phyloP scores from a whole-genome alignment of 495 filamentous ascomycete genomes.

The Tuber aestivum region DNA sequence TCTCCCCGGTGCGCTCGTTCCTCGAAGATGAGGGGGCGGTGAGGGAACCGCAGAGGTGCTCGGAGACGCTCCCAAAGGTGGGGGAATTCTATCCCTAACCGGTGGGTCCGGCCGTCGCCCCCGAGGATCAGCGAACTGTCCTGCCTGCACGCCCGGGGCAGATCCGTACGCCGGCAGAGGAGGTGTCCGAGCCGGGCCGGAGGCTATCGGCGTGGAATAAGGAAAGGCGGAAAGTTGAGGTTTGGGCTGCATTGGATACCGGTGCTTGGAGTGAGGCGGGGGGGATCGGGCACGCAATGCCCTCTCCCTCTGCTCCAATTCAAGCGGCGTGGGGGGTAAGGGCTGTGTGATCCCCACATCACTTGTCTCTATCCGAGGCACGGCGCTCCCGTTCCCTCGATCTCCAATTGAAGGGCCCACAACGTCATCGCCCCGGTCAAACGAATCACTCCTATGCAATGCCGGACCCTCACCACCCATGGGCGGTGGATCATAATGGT shows the following conservation, averaged over 20 bases:
- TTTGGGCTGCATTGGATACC: conserved; percentile 19
- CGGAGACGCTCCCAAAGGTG: conserved; percentile 2
- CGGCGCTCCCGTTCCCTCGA: conserved; percentile 13
- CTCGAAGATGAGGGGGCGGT: not conserved
- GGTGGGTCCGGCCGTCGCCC: conserved; percentile 12
- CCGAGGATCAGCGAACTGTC: not conserved
- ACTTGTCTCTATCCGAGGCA: conserved; percentile 25
- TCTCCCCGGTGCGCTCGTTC: conserved; percentile 4
- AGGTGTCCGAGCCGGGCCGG: conserved; percentile 25
- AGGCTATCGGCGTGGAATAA: conserved; percentile 26
- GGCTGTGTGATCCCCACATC: conserved; percentile 11
- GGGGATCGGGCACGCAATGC: conserved; percentile 14
- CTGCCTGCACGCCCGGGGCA: not conserved
- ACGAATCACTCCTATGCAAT: conserved; percentile 19
- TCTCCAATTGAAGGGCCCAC: conserved; percentile 15
- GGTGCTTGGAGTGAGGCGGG: conserved; percentile 4
- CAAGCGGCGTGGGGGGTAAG: conserved; percentile 37
- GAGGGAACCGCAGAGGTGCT: not conserved
- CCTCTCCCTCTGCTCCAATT: conserved; percentile 36
- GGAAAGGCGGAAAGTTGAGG: conserved; percentile 27
- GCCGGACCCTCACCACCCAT: conserved; percentile 16
- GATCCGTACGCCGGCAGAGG: no score
- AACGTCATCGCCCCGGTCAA: conserved; percentile 24
- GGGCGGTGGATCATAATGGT: conserved; percentile 21
- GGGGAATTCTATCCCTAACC: conserved; percentile 18